A percentile compares a stretch with the other conserved stretches of the same genome.
Evolutionary conservation across 176 grass and related monocot species (phyloP).

Genomic region (Dactylis glomerata): DNA sequence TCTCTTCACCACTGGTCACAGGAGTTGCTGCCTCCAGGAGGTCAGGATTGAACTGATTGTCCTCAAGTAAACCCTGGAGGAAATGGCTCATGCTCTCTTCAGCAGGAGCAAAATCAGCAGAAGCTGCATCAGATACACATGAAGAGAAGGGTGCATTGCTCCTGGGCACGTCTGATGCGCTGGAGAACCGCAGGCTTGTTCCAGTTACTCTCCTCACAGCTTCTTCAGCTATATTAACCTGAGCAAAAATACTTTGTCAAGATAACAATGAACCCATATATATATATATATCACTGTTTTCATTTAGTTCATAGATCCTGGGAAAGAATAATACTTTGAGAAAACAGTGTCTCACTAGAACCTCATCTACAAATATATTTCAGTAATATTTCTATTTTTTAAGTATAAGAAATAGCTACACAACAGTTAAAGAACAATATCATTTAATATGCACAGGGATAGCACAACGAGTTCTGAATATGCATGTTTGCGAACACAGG

Average conservation of each 20-base stretch:
- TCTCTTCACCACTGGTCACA: conserved; percentile 18
- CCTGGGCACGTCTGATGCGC: conserved; percentile 28
- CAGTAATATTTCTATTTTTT: neutral
- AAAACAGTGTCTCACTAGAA: neutral
- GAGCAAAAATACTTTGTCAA: conserved; percentile 12
- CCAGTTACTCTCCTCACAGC: conserved; percentile 62
- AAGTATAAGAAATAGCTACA: neutral
- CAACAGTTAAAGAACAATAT: neutral
- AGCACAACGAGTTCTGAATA: neutral
- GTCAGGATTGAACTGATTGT: conserved; percentile 6
- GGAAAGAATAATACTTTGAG: neutral
- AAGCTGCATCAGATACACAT: conserved; percentile 41
- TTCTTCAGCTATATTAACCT: conserved; percentile 46
- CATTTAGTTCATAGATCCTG: neutral
- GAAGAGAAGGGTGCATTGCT: conserved; percentile 37
- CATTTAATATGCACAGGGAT: neutral
- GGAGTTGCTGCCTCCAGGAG: conserved; percentile 9
- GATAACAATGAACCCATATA: neutral
- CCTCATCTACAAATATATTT: neutral
- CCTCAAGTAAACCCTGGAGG: conserved; percentile 26
- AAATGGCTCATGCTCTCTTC: conserved; percentile 35
- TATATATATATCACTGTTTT: neutral
- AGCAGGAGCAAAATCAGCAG: conserved; percentile 13
- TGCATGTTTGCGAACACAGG: neutral
- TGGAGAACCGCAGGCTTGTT: conserved; percentile 18